Evolutionary conservation across 2,329 filamentous ascomycete species (phyloP).

Genomic region (Venturia carpophila): DNA sequence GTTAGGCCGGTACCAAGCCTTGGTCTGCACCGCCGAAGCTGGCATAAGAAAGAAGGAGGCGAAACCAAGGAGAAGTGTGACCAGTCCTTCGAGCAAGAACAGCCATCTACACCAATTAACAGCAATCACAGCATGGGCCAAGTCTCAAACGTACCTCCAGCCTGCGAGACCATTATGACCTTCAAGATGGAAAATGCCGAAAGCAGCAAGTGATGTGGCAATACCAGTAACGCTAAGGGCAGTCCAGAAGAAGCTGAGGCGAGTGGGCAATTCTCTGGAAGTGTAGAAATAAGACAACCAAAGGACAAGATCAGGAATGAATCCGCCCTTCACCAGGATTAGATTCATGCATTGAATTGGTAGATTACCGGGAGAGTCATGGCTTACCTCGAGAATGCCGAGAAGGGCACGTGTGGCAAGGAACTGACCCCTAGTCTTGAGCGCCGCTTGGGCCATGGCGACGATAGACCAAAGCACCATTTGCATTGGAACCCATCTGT

Average conservation of each 20-base stretch:
- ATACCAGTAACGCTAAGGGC: constrained; percentile 29
- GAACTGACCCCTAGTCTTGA: constrained; percentile 33
- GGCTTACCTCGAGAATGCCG: constrained; percentile 34
- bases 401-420: constrained; percentile 39
- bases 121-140: constrained; percentile 18
- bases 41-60: constrained; percentile 24
- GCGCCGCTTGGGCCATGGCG: constrained; percentile 33
- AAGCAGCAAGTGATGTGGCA: constrained; percentile 30
- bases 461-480: constrained; percentile 38
- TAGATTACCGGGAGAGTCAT: constrained; percentile 16
- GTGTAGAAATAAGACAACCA: constrained; percentile 37
- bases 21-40: constrained; percentile 26
- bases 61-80: constrained; percentile 23
- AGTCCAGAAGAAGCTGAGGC: constrained; percentile 34
- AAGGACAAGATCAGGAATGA: constrained; percentile 34
- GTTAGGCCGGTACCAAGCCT: constrained; percentile 29
- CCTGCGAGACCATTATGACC: constrained; percentile 23
- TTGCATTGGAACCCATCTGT: constrained; percentile 37
- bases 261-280: constrained; percentile 29
- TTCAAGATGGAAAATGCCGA: constrained; percentile 30
- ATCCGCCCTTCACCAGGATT: constrained; percentile 38
- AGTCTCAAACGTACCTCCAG: constrained; percentile 23
- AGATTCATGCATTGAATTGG: no score
- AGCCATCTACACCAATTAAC: constrained; percentile 20
- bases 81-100: constrained; percentile 21